phyloP scores from a whole-genome alignment of 139 green algal species.

The Klebsormidium nitens region DNA sequence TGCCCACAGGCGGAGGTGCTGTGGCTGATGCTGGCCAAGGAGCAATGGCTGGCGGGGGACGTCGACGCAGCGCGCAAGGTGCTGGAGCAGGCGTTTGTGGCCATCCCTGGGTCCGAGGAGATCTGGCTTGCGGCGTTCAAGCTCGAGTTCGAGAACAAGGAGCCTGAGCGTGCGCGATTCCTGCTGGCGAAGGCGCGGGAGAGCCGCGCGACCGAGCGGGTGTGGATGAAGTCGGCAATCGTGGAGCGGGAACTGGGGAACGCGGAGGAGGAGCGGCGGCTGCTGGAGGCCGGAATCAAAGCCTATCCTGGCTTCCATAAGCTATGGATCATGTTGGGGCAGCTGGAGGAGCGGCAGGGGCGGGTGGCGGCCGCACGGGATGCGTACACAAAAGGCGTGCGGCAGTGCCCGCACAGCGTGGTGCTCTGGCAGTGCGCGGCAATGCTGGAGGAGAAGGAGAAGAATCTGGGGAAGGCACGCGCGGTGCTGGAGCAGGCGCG shows the following conservation, averaged over 20 bases:
- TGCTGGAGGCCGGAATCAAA: slow-evolving; percentile 66
- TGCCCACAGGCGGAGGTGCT: slow-evolving; percentile 89
- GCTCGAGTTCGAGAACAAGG: slow-evolving; percentile 95
- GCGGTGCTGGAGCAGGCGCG: slow-evolving; percentile 73
- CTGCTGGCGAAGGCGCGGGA: slow-evolving; percentile 68
- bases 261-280: slow-evolving; percentile 45
- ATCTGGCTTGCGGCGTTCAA: slow-evolving; percentile 98
- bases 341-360: slow-evolving; percentile 70
- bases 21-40: slow-evolving; percentile 97
- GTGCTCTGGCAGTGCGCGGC: slow-evolving; percentile 42
- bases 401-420: slow-evolving; percentile 31
- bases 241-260: slow-evolving; percentile 85
- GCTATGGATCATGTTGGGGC: slow-evolving; percentile 90
- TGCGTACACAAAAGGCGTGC: slow-evolving; percentile 45
- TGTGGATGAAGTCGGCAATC: slow-evolving; percentile 97
- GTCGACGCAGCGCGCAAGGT: slow-evolving; percentile 67
- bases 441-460: slow-evolving; percentile 69
- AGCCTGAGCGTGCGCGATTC: slow-evolving; percentile 67
- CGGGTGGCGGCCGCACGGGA: slow-evolving; percentile 41
- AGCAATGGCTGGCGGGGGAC: slow-evolving; percentile 84
- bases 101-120: slow-evolving; percentile 87
- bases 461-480: slow-evolving; percentile 60
- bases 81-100: slow-evolving; percentile 73
- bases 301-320: slow-evolving; percentile 79
- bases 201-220: slow-evolving; percentile 55